phyloP scores from a whole-genome alignment of 331 rosid species.

The Erythrophleum ivorense region DNA sequence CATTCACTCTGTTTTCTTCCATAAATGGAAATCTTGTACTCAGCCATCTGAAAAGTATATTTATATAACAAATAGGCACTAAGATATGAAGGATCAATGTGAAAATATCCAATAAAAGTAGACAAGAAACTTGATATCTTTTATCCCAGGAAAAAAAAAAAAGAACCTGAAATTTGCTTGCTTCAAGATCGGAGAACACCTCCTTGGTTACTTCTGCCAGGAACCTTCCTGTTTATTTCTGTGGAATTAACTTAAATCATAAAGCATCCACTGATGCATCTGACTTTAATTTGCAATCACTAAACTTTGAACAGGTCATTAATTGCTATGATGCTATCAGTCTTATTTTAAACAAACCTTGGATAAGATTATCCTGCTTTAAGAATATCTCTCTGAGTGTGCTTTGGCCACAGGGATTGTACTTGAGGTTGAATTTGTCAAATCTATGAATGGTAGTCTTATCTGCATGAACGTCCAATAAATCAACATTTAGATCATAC shows the following conservation, averaged over 20 bases:
- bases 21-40: slow-evolving; percentile 83
- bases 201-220: slow-evolving; percentile 85
- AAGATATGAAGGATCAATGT: slow-evolving; percentile 28
- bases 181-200: slow-evolving; percentile 79
- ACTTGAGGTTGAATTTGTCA: slow-evolving; percentile 89
- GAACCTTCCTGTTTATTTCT: slow-evolving; percentile 64
- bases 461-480: slow-evolving; percentile 88
- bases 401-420: slow-evolving; percentile 91
- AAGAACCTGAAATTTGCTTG: slow-evolving; percentile 80
- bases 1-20: slow-evolving; percentile 92
- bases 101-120: background rate
- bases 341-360: slow-evolving; percentile 59
- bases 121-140: background rate
- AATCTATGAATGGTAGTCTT: slow-evolving; percentile 86
- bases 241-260: slow-evolving; percentile 27
- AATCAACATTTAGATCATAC: slow-evolving; percentile 82
- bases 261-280: slow-evolving; percentile 29
- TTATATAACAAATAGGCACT: slow-evolving; percentile 16
- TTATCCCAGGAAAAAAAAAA: background rate
- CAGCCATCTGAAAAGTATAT: slow-evolving; percentile 72
- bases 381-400: slow-evolving; percentile 87
- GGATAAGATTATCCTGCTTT: slow-evolving; percentile 90
- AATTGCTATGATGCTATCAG: slow-evolving; percentile 3
- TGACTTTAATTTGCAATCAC: slow-evolving; percentile 30
- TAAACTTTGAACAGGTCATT: slow-evolving; percentile 16